Conservation (phyloP, 2,329 filamentous ascomycete species). For the Xylariales sp. region DNA sequence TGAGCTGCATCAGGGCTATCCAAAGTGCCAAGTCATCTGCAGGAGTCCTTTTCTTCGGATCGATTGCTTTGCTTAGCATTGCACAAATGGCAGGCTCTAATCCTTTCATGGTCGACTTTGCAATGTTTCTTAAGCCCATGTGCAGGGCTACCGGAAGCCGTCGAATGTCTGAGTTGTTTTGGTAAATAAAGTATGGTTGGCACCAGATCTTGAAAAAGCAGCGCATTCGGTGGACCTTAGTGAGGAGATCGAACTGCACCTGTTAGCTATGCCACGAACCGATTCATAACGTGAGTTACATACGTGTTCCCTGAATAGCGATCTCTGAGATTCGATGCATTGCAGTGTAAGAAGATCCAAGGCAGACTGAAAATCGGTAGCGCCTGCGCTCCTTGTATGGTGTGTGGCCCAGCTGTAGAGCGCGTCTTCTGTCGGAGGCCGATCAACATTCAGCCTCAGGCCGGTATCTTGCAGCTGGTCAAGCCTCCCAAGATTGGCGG, state of each 20-base stretch:
- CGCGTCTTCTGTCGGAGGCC: not conserved
- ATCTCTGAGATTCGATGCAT: slow-evolving; percentile 12
- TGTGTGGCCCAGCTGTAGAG: slow-evolving; percentile 6
- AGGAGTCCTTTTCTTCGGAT: slow-evolving; percentile 11
- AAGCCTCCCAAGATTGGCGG: not conserved
- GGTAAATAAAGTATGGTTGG: slow-evolving; percentile 35
- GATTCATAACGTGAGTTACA: no score
- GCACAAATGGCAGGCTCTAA: slow-evolving; percentile 20
- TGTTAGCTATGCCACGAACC: not conserved
- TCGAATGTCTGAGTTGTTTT: slow-evolving; percentile 19
- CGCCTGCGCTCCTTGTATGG: slow-evolving; percentile 2
- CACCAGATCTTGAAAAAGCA: slow-evolving; percentile 48
- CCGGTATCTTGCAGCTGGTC: not conserved
- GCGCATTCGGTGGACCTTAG: slow-evolving; percentile 40
- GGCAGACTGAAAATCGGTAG: slow-evolving; percentile 17
- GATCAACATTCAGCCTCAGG: slow-evolving; percentile 1
- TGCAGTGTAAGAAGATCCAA: slow-evolving; percentile 17
- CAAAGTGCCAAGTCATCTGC: slow-evolving; percentile 40
- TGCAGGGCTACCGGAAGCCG: slow-evolving; percentile 29
- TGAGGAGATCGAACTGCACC: slow-evolving; percentile 15
- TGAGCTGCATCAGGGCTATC: slow-evolving; percentile 45
- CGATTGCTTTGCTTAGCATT: slow-evolving; percentile 12
- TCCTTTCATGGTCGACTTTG: slow-evolving; percentile 17
- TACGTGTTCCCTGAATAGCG: slow-evolving; percentile 7
- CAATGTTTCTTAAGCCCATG: slow-evolving; percentile 18